phyloP scores from a whole-genome alignment of 1,139 yeast species.

The Nakaseomyces glabratus region DNA sequence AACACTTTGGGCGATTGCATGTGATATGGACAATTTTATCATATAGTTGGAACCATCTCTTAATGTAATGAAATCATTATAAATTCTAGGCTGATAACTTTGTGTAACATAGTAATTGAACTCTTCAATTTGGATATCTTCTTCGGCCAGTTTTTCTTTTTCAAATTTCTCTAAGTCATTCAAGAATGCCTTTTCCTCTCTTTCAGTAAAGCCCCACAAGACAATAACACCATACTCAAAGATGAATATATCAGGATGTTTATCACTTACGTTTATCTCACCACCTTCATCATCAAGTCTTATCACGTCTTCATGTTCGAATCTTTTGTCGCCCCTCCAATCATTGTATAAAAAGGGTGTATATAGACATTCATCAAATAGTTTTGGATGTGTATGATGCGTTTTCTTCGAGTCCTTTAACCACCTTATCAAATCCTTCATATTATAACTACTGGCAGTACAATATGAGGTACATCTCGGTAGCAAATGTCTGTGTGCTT shows the following conservation, averaged over 20 bases:
- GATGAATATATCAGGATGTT: slow-evolving; percentile 67
- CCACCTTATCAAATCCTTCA: slow-evolving; percentile 83
- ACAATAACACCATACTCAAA: slow-evolving; percentile 94
- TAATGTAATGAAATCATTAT: slow-evolving; percentile 86
- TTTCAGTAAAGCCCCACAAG: slow-evolving; percentile 84
- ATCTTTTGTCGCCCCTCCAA: slow-evolving; percentile 51
- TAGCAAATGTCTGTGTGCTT: slow-evolving; percentile 70
- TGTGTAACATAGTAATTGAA: slow-evolving; percentile 89
- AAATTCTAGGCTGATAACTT: slow-evolving; percentile 88
- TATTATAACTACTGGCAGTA: slow-evolving; percentile 83
- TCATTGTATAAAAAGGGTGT: slow-evolving; percentile 81
- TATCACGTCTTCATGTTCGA: slow-evolving; percentile 42
- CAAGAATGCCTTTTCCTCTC: slow-evolving; percentile 76
- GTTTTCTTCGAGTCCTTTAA: slow-evolving; percentile 65
- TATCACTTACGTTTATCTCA: slow-evolving; percentile 71
- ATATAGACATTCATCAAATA: slow-evolving; percentile 88
- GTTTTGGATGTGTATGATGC: slow-evolving; percentile 72
- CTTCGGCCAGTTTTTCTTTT: slow-evolving; percentile 78
- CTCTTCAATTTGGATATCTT: slow-evolving; percentile 89
- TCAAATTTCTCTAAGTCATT: slow-evolving; percentile 81
- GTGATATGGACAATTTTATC: slow-evolving; percentile 81
- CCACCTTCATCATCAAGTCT: slow-evolving; percentile 91
- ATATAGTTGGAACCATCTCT: slow-evolving; percentile 86
- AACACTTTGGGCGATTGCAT: slow-evolving; percentile 87
- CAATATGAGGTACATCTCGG: slow-evolving; percentile 95